Base-by-base conservation (phyloP, 2,329 filamentous ascomycete genomes). In the Colletotrichum neosansevieriae region DNA sequence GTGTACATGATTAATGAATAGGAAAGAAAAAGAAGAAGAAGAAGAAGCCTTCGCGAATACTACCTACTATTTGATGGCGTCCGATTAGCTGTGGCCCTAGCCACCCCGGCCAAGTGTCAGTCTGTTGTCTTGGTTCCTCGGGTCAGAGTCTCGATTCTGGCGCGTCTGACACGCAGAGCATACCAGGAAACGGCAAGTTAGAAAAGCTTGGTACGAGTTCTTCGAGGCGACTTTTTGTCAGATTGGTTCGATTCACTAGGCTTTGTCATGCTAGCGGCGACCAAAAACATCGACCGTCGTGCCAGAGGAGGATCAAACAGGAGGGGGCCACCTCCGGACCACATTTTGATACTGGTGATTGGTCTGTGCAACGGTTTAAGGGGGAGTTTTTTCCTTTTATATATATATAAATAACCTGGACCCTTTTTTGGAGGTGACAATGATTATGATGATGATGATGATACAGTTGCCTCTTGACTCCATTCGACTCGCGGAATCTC, bases 261-360 rank as follows among this genome's bases (percentile, higher is more conserved):
- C n/a, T n/a, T n/a, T 15, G 38, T 54, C 34, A 56, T 65, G 54
- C 65, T 64, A 11, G 38, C 12, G 51, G 36, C 38, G 51, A 58
- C 59, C 64, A 64, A 53, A 63, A 58, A 67, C 51, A 51, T 11
- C 40, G 53, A 54, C 65, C 47, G 61, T 64, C 47, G 47, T 64
- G 65, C 32, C 53, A 34, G 60, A 64, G 38, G 60, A 65, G 61
- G 65, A 68, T 68, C 65, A 68, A 68, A 68, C 65, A 68, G 65
- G 47, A 68, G 47, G 54, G 64, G 32, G 32, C 65, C 65, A 49
- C 65, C 42, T 53, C 65, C 65, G 65, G 53, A 68, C 65, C 65
- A 65, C 60, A 42, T 17, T 32, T 36, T 29, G 12, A 45, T 29
- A n/a, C n/a, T 40, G 42, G 19, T 63, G 58, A 45, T 45, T 38